A percentile compares a stretch with the other conserved stretches of the same genome.
phyloP scores from a whole-genome alignment of 176 grass and related monocot genomes.

The Hordeum marinum region DNA sequence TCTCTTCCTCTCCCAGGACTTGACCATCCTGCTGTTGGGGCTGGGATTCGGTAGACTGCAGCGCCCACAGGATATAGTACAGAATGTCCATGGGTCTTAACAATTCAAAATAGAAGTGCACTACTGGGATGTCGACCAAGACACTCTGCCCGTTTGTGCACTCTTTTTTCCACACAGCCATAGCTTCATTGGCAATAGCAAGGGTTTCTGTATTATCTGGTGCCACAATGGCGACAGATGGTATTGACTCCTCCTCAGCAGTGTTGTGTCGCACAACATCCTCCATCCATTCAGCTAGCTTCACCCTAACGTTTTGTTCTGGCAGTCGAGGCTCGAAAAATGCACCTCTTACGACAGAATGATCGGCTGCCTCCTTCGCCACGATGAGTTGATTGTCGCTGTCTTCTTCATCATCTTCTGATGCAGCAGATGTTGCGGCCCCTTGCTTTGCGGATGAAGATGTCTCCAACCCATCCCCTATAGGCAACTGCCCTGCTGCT shows the following conservation, averaged over 20 bases:
- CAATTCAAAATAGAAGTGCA: too few relatives aligned
- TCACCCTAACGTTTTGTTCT: not conserved
- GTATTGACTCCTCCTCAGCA: not conserved
- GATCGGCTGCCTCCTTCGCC: not conserved
- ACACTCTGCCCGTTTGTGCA: too few relatives aligned
- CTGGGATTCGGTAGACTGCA: too few relatives aligned
- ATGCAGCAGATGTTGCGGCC: not conserved
- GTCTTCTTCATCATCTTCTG: not conserved
- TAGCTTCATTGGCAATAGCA: not conserved
- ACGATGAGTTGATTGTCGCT: not conserved
- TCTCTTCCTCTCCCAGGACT: too few relatives aligned
- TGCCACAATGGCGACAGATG: not conserved
- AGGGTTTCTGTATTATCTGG: not conserved
- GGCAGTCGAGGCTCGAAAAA: not conserved
- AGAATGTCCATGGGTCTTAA: too few relatives aligned
- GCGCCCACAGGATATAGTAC: too few relatives aligned
- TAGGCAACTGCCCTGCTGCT: not conserved
- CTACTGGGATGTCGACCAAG: not conserved
- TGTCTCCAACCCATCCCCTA: not conserved
- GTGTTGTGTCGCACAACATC: not conserved
- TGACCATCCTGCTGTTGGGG: too few relatives aligned
- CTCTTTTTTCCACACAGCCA: fast-evolving
- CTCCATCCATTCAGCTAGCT: not conserved
- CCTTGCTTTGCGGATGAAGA: not conserved
- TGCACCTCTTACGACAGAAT: not conserved